These are phyloP conservation scores for Mortierella sp. DNA, from an alignment of 371 early-diverging fungal genomes.

Conservation along the genomic window DNA sequence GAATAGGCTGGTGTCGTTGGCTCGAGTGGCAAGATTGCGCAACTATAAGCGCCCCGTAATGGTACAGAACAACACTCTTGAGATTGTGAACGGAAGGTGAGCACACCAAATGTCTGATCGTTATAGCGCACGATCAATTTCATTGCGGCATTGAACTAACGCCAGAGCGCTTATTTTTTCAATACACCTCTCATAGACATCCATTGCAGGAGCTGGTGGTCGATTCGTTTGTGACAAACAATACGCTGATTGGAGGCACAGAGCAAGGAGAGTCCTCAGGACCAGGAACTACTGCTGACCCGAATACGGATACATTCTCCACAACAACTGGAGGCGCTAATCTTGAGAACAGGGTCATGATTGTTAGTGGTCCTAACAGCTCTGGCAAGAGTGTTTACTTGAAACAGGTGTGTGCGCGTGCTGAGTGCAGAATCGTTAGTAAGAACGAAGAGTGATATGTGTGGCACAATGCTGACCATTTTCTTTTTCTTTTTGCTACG, in stretches of 20 bases:
- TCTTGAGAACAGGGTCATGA: conserved; percentile 60
- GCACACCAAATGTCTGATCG: not conserved
- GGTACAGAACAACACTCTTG: conserved; percentile 63
- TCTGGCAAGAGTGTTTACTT: conserved; percentile 87
- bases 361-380: conserved; percentile 84
- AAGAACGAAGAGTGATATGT: not conserved
- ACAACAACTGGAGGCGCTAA: not conserved
- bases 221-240: conserved; percentile 76
- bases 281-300: not conserved
- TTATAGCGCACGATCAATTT: no score
- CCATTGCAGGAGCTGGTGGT: conserved; percentile 79
- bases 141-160: not conserved
- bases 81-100: conserved; percentile 76
- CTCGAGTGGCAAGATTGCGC: conserved; percentile 68
- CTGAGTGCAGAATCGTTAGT: not conserved
- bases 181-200: conserved; percentile 64
- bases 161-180: not conserved
- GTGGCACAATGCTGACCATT: not conserved
- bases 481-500: conserved; percentile 10
- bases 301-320: not conserved
- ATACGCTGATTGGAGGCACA: conserved; percentile 62
- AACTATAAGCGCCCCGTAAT: conserved; percentile 72
- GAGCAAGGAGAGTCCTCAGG: conserved; percentile 7
- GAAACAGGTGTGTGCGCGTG: conserved; percentile 71
- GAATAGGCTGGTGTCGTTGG: conserved; percentile 71